These are phyloP conservation scores for Podaxis sp. DNA, from an alignment of 768 basidiomycete species.

Conservation along the genomic window DNA sequence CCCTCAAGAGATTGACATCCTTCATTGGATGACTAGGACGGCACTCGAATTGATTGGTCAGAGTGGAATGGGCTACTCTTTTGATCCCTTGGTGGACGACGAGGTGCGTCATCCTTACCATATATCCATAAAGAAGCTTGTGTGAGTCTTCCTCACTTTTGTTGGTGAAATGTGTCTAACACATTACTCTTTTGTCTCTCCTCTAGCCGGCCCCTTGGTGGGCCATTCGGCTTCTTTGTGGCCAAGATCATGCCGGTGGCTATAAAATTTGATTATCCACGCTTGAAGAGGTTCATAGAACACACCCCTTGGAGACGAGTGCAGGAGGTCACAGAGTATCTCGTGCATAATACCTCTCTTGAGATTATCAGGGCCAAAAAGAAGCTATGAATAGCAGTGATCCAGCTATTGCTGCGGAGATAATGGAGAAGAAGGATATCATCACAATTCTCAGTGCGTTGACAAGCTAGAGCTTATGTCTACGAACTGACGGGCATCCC, in stretches of 20 bases:
- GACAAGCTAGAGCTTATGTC: neutral
- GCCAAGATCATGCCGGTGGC: slow-evolving; percentile 22
- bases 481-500: neutral
- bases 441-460: slow-evolving; percentile 43
- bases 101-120: slow-evolving; percentile 27
- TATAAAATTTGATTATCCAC: slow-evolving; percentile 26
- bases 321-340: slow-evolving; percentile 28
- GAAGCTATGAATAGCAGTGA: slow-evolving; percentile 32
- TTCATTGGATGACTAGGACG: slow-evolving; percentile 35
- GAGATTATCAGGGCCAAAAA: slow-evolving; percentile 36
- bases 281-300: slow-evolving; percentile 30
- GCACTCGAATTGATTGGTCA: slow-evolving; percentile 50
- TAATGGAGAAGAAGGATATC: slow-evolving; percentile 43
- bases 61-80: slow-evolving; percentile 41
- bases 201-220: slow-evolving; percentile 16
- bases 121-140: slow-evolving; percentile 26
- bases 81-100: slow-evolving; percentile 33
- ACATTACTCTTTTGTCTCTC: neutral
- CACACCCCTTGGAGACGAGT: slow-evolving; percentile 30
- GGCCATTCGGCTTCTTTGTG: slow-evolving; percentile 19
- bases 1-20: slow-evolving; percentile 30
- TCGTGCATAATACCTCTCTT: slow-evolving; percentile 33
- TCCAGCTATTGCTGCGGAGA: slow-evolving; percentile 28
- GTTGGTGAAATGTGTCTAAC: neutral
- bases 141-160: slow-evolving; percentile 20